A percentile compares a stretch with the other conserved stretches of the same genome.
Conservation (phyloP, 2,329 filamentous ascomycete genomes). For the Aspergillus costaricaensis region DNA sequence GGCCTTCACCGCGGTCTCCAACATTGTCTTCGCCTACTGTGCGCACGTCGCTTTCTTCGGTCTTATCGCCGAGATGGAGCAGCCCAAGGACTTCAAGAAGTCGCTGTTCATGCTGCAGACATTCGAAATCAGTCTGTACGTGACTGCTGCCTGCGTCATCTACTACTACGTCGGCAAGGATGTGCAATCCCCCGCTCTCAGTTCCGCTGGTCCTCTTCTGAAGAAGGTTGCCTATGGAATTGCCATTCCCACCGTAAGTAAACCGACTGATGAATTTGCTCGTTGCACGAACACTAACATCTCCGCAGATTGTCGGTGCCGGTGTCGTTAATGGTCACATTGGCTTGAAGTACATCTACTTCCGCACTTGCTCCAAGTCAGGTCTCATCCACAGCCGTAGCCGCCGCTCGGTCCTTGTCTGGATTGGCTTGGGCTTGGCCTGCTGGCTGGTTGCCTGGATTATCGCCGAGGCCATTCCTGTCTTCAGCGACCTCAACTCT, state of each 20-base stretch:
- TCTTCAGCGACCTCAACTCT: constrained; percentile 60
- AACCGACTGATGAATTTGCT: not conserved
- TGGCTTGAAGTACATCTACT: constrained; percentile 65
- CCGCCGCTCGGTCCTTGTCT: constrained; percentile 53
- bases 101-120: constrained; percentile 62
- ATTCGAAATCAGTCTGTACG: constrained; percentile 61
- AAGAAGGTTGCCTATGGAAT: constrained; percentile 67
- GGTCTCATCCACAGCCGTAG: constrained; percentile 53
- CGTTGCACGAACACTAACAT: not conserved
- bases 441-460: constrained; percentile 64
- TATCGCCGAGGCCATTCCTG: constrained; percentile 68
- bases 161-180: constrained; percentile 64
- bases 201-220: constrained; percentile 57
- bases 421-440: constrained; percentile 57
- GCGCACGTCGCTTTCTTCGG: constrained; percentile 67
- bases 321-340: constrained; percentile 70
- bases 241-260: constrained; percentile 59
- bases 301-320: constrained; percentile 59
- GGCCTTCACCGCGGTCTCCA: constrained; percentile 51
- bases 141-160: constrained; percentile 65
- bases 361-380: constrained; percentile 62
- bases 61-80: constrained; percentile 64
- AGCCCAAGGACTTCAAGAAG: constrained; percentile 61
- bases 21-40: constrained; percentile 8
- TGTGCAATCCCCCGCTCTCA: constrained; percentile 66